phyloP scores from a whole-genome alignment of 345 rosid genomes.

The Syzygium jambos region DNA sequence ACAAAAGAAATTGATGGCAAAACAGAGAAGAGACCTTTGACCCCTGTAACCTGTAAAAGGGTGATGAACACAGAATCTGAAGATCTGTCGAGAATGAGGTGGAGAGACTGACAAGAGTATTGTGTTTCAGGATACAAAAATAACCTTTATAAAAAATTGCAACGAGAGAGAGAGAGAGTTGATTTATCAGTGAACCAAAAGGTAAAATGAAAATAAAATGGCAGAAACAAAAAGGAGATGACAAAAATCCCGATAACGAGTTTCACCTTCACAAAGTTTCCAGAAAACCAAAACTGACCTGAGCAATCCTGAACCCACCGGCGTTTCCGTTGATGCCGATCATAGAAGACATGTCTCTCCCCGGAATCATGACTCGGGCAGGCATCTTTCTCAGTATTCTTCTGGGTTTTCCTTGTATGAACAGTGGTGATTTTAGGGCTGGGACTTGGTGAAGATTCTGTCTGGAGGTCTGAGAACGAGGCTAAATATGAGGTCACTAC shows the following conservation, averaged over 20 bases:
- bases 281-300: constrained; percentile 26
- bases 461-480: neutral
- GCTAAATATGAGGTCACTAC: neutral
- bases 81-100: neutral
- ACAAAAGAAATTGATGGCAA: neutral
- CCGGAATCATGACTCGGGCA: constrained; percentile 54
- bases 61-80: neutral
- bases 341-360: constrained; percentile 44
- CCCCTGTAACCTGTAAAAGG: neutral
- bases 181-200: neutral
- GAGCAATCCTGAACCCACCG: constrained; percentile 37
- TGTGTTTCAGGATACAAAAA: neutral
- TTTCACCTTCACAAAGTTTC: neutral
- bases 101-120: neutral
- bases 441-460: neutral
- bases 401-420: neutral
- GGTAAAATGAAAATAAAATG: neutral
- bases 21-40: neutral
- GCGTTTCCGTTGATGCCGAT: constrained; percentile 24
- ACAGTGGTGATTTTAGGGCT: neutral
- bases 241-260: neutral
- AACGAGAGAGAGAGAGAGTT: neutral
- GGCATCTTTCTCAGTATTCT: constrained; percentile 14
- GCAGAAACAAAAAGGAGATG: neutral
- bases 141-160: neutral